A percentile compares a stretch with the other conserved stretches of the same genome.
Conservation (phyloP, 106 monocot genomes). For the Dendrobium nobile region DNA sequence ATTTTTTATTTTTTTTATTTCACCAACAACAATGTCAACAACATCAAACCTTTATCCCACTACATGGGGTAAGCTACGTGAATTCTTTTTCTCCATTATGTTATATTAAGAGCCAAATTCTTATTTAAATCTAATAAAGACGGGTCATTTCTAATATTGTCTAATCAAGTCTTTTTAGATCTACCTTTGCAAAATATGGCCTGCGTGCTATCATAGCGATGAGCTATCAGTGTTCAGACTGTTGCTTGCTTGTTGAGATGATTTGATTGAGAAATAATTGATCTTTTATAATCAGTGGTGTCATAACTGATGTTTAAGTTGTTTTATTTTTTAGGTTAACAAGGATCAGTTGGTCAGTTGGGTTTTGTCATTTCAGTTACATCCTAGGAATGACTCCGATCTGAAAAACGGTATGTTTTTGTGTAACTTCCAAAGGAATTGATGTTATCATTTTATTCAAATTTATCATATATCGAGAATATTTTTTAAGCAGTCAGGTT, state of each 20-base stretch:
- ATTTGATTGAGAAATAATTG: not conserved
- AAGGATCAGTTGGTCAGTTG: constrained; percentile 62
- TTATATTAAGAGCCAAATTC: too few species aligned
- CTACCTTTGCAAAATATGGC: not conserved
- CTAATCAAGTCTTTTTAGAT: too few species aligned
- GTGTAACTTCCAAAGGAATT: not conserved
- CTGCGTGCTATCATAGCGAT: not conserved
- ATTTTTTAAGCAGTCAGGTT: not conserved
- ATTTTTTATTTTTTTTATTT: too few species aligned
- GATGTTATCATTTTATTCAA: not conserved
- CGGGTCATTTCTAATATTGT: too few species aligned
- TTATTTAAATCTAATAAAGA: too few species aligned
- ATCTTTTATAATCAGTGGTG: not conserved
- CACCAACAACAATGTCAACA: too few species aligned
- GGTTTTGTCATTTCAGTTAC: constrained; percentile 79
- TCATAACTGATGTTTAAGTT: not conserved
- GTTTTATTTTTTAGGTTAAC: constrained; percentile 42
- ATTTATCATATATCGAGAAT: not conserved
- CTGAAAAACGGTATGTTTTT: constrained; percentile 30
- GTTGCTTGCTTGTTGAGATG: not conserved
- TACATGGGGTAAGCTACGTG: too few species aligned
- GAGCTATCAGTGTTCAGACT: not conserved
- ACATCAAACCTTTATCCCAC: too few species aligned
- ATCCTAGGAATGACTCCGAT: constrained; percentile 22
- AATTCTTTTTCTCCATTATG: too few species aligned